Evolutionary conservation across 495 filamentous ascomycete genomes (phyloP), one percentile per base, ranked within the genome.

Genomic region (Lasiosphaeria ovina): DNA sequence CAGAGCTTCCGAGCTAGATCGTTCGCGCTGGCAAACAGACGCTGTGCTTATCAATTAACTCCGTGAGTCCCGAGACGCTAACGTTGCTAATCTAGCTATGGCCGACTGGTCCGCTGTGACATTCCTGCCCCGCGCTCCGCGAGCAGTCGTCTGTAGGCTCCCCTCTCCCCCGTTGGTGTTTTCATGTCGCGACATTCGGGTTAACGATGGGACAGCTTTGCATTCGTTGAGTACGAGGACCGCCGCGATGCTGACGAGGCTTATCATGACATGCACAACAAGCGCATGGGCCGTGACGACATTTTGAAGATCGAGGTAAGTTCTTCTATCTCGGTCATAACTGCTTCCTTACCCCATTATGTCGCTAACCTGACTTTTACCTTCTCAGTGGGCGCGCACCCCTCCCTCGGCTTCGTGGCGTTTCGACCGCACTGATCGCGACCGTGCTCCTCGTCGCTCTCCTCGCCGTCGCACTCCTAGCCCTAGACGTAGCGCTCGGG

Each of bases 211-310:
- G 35, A 49, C 66, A 98, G 94, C 60, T 99, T 99, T 74, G 94
- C 94, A 16, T 99, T 99, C 77, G 94, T 99, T 55, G 94, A 99
- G 77, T 99, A 99, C 75, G 94, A 99, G 80, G 96, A 92, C 75
- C 92, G 94, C 67, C 95, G 94, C 67, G 94, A 99, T 83, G 92
- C 94, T 50, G 94, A 99, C 78, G 94, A 99, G 83, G 94, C 94
- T 36, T 99, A 99, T 72, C 92, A 98, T 76, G 94, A 99, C 76
- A 98, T 99, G 95, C 94, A 99, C 75, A 97, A 97, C 79, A 96
- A 96, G 85, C 91, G 94, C 56, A 92, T 99, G 67, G 93, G 92
- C 48, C 89, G 93, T 56, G 94, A 99, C 74, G 94, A 99, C 66
- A 74, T 96, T 51, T 73, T 99, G 80, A 99, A 99, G 78, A 98